Evolutionary conservation across 495 filamentous ascomycete genomes (phyloP).

Genomic region (Lichina pygmaea): DNA sequence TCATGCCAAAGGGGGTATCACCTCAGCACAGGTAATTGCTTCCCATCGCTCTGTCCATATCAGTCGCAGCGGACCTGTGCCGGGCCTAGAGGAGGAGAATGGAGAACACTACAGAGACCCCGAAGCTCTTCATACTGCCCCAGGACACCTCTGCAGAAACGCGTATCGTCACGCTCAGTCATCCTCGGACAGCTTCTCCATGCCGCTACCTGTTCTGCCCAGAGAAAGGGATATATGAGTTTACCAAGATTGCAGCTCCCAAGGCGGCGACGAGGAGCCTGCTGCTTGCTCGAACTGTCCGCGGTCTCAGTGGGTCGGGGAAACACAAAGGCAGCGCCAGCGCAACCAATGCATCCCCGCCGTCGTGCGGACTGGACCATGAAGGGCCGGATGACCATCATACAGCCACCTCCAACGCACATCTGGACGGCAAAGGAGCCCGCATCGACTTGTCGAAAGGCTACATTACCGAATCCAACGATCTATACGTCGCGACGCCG

Average conservation of each 20-base stretch:
- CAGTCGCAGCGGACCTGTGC: no score
- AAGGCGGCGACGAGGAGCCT: constrained; percentile 34
- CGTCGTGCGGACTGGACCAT: no score
- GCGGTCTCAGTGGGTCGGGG: no score
- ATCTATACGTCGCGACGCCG: constrained; percentile 58
- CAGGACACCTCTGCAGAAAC: constrained; percentile 30
- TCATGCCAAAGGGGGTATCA: no score
- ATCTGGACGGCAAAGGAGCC: neutral
- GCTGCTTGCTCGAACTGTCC: constrained; percentile 21
- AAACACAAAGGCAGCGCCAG: no score
- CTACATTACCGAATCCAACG: constrained; percentile 29
- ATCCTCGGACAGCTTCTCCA: constrained; percentile 39
- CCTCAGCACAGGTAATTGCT: no score
- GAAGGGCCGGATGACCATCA: no score
- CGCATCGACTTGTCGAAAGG: constrained; percentile 9
- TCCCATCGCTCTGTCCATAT: no score
- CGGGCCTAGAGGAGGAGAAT: no score
- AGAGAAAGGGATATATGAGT: constrained; percentile 57
- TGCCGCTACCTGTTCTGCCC: constrained; percentile 63
- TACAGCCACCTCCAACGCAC: neutral
- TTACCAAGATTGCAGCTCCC: constrained; percentile 47
- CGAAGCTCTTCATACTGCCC: constrained; percentile 61
- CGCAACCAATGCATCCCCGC: no score
- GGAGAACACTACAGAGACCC: constrained; percentile 3
- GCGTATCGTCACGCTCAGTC: constrained; percentile 47